These are phyloP conservation scores for Oemleria cerasiformis DNA, from an alignment of 306 rosid genomes.

Conservation along the genomic window DNA sequence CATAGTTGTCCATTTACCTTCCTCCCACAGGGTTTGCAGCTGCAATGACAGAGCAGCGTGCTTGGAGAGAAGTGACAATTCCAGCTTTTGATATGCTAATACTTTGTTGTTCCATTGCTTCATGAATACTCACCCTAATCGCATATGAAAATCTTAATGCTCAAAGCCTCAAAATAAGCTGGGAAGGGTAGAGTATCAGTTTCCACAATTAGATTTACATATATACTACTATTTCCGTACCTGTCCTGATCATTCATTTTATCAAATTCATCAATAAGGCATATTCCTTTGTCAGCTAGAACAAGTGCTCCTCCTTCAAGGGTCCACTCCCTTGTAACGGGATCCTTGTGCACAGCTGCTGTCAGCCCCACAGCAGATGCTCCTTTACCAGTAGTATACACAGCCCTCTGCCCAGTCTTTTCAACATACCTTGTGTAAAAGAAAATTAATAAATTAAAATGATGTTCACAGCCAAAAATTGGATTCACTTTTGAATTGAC, in stretches of 20 bases:
- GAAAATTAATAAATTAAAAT: constrained; percentile 5
- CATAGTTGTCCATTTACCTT: constrained; percentile 46
- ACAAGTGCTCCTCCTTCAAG: constrained; percentile 99
- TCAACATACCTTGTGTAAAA: constrained; percentile 67
- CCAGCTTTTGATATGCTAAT: constrained; percentile 99
- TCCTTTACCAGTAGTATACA: constrained; percentile 97
- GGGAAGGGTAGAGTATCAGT: background rate
- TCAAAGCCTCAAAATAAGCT: constrained; percentile 1
- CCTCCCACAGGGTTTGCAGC: constrained; percentile 99
- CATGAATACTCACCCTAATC: constrained; percentile 95
- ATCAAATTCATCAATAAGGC: constrained; percentile 99
- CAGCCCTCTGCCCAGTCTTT: constrained; percentile 98
- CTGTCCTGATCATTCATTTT: constrained; percentile 99
- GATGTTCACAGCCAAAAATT: background rate
- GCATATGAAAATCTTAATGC: constrained; percentile 5
- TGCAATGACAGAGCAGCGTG: constrained; percentile 96
- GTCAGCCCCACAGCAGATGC: constrained; percentile 99
- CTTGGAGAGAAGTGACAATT: constrained; percentile 97
- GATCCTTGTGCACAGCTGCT: constrained; percentile 98
- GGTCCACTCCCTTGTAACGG: constrained; percentile 98
- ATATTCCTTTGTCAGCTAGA: constrained; percentile 93
- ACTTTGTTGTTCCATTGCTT: constrained; percentile 99
- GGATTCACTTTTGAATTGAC: constrained; percentile 10
- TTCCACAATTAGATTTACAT: constrained; percentile 3
- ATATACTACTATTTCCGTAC: constrained; percentile 34